These are phyloP conservation scores for Backusella mclennaniae DNA, from an alignment of 192 early-diverging fungal species.

Conservation along the genomic window DNA sequence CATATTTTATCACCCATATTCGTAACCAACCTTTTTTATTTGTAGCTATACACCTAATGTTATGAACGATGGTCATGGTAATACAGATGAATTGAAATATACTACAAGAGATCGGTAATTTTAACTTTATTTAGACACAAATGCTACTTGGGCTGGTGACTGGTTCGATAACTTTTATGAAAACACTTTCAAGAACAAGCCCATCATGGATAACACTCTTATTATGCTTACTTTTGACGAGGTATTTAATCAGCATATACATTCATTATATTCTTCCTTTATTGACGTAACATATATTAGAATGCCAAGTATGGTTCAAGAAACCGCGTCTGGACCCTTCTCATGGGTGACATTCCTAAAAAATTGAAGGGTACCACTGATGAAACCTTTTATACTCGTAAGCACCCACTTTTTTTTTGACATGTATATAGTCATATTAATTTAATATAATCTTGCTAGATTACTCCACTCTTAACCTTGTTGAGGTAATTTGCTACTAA, in stretches of 20 bases:
- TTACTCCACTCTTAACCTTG: constrained; percentile 59
- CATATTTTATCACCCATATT: not conserved
- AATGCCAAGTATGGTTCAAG: constrained; percentile 18
- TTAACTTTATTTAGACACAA: constrained; percentile 27
- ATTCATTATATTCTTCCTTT: not conserved
- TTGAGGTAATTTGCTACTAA: constrained; percentile 41
- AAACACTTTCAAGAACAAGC: constrained; percentile 42
- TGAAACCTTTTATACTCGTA: constrained; percentile 56
- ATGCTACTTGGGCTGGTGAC: constrained; percentile 36
- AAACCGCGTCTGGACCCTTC: constrained; percentile 45
- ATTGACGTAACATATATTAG: not conserved
- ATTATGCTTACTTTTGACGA: constrained; percentile 43
- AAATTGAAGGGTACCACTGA: constrained; percentile 43
- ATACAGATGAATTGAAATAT: not conserved
- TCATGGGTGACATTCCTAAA: constrained; percentile 41
- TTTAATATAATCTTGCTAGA: constrained; percentile 12
- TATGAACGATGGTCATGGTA: constrained; percentile 49
- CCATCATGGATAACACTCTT: constrained; percentile 45
- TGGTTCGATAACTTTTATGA: constrained; percentile 61
- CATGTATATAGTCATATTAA: not conserved
- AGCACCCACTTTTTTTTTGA: not conserved
- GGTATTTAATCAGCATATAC: not conserved
- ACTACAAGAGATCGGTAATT: not conserved
- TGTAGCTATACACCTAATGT: constrained; percentile 51
- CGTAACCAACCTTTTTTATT: not conserved